A percentile compares a stretch with the other conserved stretches of the same genome.
Conservation (phyloP, 805 yeast species). For the Komagataella mondaviorum region DNA sequence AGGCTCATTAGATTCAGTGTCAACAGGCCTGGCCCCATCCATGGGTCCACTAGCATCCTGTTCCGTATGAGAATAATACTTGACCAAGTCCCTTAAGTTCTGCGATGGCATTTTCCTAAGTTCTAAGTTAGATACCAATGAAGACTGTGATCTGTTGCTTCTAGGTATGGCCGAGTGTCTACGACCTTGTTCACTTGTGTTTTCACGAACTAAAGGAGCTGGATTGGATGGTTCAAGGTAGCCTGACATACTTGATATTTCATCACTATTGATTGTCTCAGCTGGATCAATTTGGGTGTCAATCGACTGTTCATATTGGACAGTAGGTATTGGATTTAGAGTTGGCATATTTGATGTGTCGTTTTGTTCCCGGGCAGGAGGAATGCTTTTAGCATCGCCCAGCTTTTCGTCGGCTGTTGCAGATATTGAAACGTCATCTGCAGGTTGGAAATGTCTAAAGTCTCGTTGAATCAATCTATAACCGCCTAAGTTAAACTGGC, state of each 20-base stretch:
- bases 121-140: constrained; percentile 4
- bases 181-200: background rate
- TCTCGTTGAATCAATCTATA: constrained; percentile 60
- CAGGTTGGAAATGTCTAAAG: constrained; percentile 23
- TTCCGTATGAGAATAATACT: constrained; percentile 26
- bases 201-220: background rate
- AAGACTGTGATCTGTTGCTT: background rate
- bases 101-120: constrained; percentile 26
- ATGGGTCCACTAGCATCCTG: background rate
- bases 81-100: constrained; percentile 29
- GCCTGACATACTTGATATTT: background rate
- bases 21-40: background rate
- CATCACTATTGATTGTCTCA: background rate
- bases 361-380: background rate
- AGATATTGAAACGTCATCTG: background rate
- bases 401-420: background rate
- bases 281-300: background rate
- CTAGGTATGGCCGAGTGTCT: background rate
- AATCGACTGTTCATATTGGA: background rate
- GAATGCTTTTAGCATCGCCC: background rate
- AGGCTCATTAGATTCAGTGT: background rate
- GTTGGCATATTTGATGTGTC: background rate
- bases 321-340: background rate
- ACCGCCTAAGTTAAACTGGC: constrained; percentile 67
- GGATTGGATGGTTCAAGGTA: background rate